These are phyloP conservation scores for Xerocomus potaroensis DNA, from an alignment of 768 basidiomycete species.

Conservation along the genomic window DNA sequence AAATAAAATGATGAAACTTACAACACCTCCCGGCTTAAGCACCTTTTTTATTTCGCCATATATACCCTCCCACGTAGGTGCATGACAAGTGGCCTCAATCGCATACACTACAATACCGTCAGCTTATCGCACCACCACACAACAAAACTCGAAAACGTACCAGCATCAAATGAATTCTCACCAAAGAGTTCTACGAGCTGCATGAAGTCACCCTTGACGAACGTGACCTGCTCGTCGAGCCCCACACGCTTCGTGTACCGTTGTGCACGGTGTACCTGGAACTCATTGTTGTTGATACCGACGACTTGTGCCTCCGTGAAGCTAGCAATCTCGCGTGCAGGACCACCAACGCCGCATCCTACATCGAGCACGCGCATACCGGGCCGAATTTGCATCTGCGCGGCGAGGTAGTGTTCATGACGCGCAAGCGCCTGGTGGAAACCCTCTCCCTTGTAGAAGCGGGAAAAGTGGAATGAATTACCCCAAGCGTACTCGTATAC, in stretches of 20 bases:
- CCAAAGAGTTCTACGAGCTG: conserved; percentile 89
- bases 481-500: conserved; percentile 95
- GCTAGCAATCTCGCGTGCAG: conserved; percentile 90
- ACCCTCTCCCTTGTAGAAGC: conserved; percentile 90
- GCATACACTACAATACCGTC: conserved; percentile 67
- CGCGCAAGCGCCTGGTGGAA: conserved; percentile 72
- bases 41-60: conserved; percentile 92
- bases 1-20: conserved; percentile 38
- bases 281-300: conserved; percentile 95
- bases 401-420: conserved; percentile 95
- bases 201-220: conserved; percentile 96
- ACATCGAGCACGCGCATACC: conserved; percentile 98
- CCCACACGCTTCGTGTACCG: conserved; percentile 77
- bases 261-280: conserved; percentile 84
- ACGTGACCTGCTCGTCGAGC: conserved; percentile 71
- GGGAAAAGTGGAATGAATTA: conserved; percentile 92
- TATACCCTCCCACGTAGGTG: conserved; percentile 93
- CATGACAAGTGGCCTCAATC: conserved; percentile 97
- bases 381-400: conserved; percentile 76
- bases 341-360: conserved; percentile 97
- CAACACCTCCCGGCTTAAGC: conserved; percentile 92
- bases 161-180: conserved; percentile 90
- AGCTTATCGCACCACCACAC: conserved; percentile 3
- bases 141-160: conserved; percentile 38
- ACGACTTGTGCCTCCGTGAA: conserved; percentile 84